Percentiles rank a stretch among this genome's conserved stretches.
Conservation (phyloP, 208 protist species). For the Sergeia podlipaevii region DNA sequence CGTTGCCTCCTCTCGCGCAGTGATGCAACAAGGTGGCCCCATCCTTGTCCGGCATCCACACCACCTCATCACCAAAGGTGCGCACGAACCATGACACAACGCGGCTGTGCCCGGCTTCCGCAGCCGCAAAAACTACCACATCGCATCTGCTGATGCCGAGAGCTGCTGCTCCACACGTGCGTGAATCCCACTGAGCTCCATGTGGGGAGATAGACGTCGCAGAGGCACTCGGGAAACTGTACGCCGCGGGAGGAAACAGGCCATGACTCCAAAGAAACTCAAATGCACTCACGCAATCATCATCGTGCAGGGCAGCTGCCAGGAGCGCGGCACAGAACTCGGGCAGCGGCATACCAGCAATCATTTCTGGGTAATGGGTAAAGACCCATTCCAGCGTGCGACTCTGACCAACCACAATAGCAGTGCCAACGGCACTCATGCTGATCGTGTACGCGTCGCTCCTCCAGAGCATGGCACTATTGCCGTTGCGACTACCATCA, state of each 20-base stretch:
- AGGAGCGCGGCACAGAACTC: conserved; percentile 6
- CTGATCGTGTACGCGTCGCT: conserved; percentile 1
- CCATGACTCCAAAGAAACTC: conserved; percentile 22
- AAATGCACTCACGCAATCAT: conserved; percentile 23
- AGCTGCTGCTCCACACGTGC: background rate
- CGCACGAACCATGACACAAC: conserved; percentile 34
- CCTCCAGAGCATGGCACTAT: conserved; percentile 15
- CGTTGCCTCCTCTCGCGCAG: conserved; percentile 33
- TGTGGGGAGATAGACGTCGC: background rate
- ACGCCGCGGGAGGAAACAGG: background rate
- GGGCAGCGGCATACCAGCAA: background rate
- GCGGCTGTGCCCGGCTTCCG: conserved; percentile 30
- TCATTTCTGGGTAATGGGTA: conserved; percentile 10
- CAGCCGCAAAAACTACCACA: conserved; percentile 25
- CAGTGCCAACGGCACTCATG: conserved; percentile 25
- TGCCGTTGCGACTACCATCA: no score
- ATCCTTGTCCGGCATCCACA: conserved; percentile 16
- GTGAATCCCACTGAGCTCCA: background rate
- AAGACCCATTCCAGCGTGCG: conserved; percentile 39
- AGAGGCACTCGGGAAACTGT: background rate
- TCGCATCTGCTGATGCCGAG: conserved; percentile 14
- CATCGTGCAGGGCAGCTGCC: conserved; percentile 11
- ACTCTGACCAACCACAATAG: conserved; percentile 29
- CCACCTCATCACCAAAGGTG: conserved; percentile 12
- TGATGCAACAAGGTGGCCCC: conserved; percentile 53